phyloP scores from a whole-genome alignment of 345 rosid genomes.

The Toxicodendron radicans region DNA sequence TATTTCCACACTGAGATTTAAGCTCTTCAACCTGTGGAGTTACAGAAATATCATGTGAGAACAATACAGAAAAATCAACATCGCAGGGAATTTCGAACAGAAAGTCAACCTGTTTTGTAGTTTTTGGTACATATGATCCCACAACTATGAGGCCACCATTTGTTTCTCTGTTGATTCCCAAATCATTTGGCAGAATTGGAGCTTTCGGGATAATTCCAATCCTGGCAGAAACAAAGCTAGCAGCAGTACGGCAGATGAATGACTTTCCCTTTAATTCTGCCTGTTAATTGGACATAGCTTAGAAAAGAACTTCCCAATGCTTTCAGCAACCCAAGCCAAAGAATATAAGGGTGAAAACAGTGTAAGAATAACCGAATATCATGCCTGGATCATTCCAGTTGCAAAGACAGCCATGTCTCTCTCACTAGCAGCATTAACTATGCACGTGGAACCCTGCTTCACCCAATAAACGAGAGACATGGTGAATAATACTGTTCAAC shows the following conservation, averaged over 20 bases:
- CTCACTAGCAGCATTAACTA: slow-evolving; percentile 93
- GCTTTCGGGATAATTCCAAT: slow-evolving; percentile 82
- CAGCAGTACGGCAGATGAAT: slow-evolving; percentile 94
- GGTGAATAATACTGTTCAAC: slow-evolving; percentile 9
- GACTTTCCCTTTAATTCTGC: slow-evolving; percentile 85
- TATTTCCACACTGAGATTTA: slow-evolving; percentile 55
- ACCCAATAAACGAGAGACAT: slow-evolving; percentile 25
- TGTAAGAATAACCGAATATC: slow-evolving; percentile 19
- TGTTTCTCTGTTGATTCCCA: slow-evolving; percentile 55
- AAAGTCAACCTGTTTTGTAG: slow-evolving; percentile 79
- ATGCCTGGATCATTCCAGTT: slow-evolving; percentile 90
- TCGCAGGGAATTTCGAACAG: slow-evolving; percentile 1
- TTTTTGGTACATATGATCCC: slow-evolving; percentile 96
- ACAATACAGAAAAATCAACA: slow-evolving; percentile 2
- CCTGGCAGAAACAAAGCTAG: slow-evolving; percentile 92
- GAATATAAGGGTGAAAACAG: slow-evolving; percentile 11
- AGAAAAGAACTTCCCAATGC: slow-evolving; percentile 13
- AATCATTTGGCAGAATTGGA: slow-evolving; percentile 76
- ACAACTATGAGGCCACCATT: slow-evolving; percentile 87
- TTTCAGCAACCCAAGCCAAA: slow-evolving; percentile 8
- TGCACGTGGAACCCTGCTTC: slow-evolving; percentile 77
- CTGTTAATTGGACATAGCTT: slow-evolving; percentile 46
- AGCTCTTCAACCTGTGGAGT: slow-evolving; percentile 78
- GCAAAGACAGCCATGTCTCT: slow-evolving; percentile 96
- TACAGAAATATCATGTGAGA: slow-evolving; percentile 1